Evolutionary conservation across 2,329 filamentous ascomycete species (phyloP).

Genomic region (Coniella vitis): DNA sequence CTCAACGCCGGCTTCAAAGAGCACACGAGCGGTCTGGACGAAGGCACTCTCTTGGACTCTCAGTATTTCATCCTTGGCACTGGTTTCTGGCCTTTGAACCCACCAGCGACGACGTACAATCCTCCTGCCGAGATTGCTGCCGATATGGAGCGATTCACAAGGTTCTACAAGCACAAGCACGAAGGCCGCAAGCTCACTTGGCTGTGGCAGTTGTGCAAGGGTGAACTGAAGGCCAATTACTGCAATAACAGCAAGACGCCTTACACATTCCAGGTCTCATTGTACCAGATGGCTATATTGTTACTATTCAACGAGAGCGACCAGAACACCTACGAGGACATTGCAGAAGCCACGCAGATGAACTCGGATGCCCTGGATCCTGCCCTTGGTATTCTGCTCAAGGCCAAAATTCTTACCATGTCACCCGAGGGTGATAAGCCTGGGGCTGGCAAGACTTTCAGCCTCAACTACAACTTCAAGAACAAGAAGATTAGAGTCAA

Average conservation of each 20-base stretch:
- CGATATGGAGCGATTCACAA: conserved; percentile 82
- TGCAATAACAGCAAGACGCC: conserved; percentile 83
- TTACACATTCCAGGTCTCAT: conserved; percentile 94
- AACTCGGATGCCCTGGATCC: conserved; percentile 79
- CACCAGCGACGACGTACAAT: conserved; percentile 81
- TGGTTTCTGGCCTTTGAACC: conserved; percentile 90
- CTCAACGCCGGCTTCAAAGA: conserved; percentile 85
- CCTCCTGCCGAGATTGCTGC: conserved; percentile 78
- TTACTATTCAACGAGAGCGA: conserved; percentile 92
- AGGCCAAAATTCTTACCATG: conserved; percentile 81
- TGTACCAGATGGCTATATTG: conserved; percentile 95
- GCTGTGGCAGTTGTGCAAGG: conserved; percentile 98
- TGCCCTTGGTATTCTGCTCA: conserved; percentile 77
- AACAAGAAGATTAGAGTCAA: conserved; percentile 98
- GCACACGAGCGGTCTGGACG: conserved; percentile 57
- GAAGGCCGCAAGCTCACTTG: conserved; percentile 93
- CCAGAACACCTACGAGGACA: conserved; percentile 79
- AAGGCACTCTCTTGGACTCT: conserved; percentile 71
- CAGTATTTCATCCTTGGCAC: conserved; percentile 91
- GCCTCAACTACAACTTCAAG: conserved; percentile 91
- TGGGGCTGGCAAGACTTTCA: conserved; percentile 70
- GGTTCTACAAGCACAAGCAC: conserved; percentile 95
- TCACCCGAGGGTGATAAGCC: conserved; percentile 68
- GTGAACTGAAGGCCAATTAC: conserved; percentile 91
- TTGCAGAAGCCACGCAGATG: conserved; percentile 72